Base-by-base conservation (phyloP, 257 asterid genomes). In the Cinchona pubescens region DNA sequence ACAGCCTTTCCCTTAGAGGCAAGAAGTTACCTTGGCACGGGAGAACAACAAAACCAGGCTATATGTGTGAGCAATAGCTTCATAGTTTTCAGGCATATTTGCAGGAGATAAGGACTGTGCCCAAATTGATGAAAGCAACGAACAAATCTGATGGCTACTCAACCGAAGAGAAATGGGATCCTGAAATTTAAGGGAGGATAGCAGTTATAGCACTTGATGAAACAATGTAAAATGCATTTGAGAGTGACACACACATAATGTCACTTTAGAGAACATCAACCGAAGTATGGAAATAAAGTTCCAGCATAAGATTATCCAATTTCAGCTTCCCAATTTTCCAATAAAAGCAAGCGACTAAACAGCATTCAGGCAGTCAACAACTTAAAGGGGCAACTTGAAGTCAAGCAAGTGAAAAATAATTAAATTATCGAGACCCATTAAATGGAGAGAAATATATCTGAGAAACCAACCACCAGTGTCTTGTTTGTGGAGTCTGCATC, bases 11-110 rank as follows among this genome's bases (percentile, higher is more conserved):
- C 56, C n/a, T n/a, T n/a, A n/a, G 71, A 79, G 74, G 32, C 16
- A 14, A 73, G 62, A 73, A 74, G 69, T 79, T 84, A 94, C 98
- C 98, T 94, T 94, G 30, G 96, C 92, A 71, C 92, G 84, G 81
- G 98, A 86, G 82, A 94, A 92, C 86, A 94, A 84, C 82, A 92
- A 79, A 79, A 94, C 84, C 84, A 94, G 79, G 90, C 97, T 87
- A 86, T 83, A 94, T 48, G 97, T 92, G 88, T 92, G 95, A 77
- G 98, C 96, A 81, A 94, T 94, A 74, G 98, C 98, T 86, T 92
- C 98, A 62, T 84, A 90, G 81, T 94, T 94, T 84, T 88, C 96
- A 25, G 98, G 98, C 85, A 82, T 82, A 78, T 94, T 94, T 76
- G 83, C 91, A 75, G 96, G 90, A 80, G 93, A 89, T 76, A 87